A percentile compares a stretch with the other conserved stretches of the same genome.
Conservation (phyloP, 2,329 filamentous ascomycete genomes). For the Diaporthe nobilis region DNA sequence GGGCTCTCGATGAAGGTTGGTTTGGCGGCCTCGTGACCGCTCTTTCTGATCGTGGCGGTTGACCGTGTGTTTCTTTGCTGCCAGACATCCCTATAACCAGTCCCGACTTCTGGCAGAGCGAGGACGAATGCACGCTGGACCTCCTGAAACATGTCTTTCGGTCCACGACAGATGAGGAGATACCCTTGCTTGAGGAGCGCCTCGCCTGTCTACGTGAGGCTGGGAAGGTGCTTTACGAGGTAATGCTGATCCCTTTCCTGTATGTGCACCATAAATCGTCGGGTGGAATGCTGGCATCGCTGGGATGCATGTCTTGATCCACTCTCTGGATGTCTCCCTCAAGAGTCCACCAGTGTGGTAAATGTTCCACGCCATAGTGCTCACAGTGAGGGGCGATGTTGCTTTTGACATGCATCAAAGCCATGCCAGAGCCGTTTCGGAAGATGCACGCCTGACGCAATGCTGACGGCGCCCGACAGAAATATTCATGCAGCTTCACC, state of each 20-base stretch:
- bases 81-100: slow-evolving; percentile 89
- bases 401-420: neutral
- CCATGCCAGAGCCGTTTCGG: slow-evolving; percentile 17
- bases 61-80: slow-evolving; percentile 19
- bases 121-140: slow-evolving; percentile 82
- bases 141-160: slow-evolving; percentile 84
- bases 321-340: neutral
- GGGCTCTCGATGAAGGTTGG: slow-evolving; percentile 88
- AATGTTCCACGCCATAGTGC: neutral
- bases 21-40: slow-evolving; percentile 42
- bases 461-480: slow-evolving; percentile 60
- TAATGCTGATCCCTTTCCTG: slow-evolving; percentile 55
- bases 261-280: neutral
- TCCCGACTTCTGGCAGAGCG: slow-evolving; percentile 86
- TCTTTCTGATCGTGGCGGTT: slow-evolving; percentile 29
- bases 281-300: neutral
- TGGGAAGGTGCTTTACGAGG: slow-evolving; percentile 82
- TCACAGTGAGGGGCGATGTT: neutral
- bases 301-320: slow-evolving; percentile 14
- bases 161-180: slow-evolving; percentile 87
- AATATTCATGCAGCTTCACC: slow-evolving; percentile 81
- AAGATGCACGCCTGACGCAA: slow-evolving; percentile 15
- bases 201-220: slow-evolving; percentile 86
- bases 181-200: slow-evolving; percentile 85
- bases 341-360: neutral